phyloP scores from a whole-genome alignment of 1,284 basidiomycete genomes.

The Xerocomus nothofagi region DNA sequence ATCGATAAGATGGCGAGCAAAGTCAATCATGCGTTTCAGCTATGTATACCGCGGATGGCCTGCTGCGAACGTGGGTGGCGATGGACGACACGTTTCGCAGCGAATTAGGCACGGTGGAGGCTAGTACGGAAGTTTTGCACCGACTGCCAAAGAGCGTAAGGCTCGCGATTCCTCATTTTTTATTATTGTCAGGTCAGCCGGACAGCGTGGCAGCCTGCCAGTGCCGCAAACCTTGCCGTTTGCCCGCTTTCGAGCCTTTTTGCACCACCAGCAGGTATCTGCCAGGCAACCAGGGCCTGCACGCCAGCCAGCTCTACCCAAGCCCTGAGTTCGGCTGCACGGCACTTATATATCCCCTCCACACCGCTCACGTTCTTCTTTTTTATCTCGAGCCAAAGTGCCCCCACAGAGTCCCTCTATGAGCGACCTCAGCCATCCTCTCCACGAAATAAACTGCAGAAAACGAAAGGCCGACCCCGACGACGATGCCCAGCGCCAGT shows the following conservation, averaged over 20 bases:
- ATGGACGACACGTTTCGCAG: slow-evolving; percentile 19
- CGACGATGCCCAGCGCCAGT: slow-evolving; percentile 26
- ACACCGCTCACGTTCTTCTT: slow-evolving; percentile 9
- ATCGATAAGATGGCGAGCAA: slow-evolving; percentile 24
- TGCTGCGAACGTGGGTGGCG: slow-evolving; percentile 18
- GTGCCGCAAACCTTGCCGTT: slow-evolving; percentile 23
- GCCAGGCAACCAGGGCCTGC: slow-evolving; percentile 34
- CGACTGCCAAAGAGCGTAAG: slow-evolving; percentile 29
- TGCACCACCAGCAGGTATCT: slow-evolving; percentile 30
- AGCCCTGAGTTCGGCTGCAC: slow-evolving; percentile 31
- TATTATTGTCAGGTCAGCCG: slow-evolving; percentile 19
- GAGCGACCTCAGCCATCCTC: slow-evolving; percentile 34
- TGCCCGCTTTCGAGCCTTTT: slow-evolving; percentile 28
- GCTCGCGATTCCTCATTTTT: slow-evolving; percentile 26
- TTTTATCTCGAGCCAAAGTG: slow-evolving; percentile 17
- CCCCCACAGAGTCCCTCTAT: slow-evolving; percentile 14
- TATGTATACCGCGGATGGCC: no score
- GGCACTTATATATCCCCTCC: slow-evolving; percentile 28
- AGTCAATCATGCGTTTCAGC: slow-evolving; percentile 12
- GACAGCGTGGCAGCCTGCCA: slow-evolving; percentile 38
- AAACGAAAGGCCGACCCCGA: slow-evolving; percentile 35
- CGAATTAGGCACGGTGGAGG: slow-evolving; percentile 12
- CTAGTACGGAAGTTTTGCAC: slow-evolving; percentile 8
- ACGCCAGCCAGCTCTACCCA: no score
- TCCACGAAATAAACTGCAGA: slow-evolving; percentile 34